Evolutionary conservation across 108 stramenopile species (phyloP), one percentile per base, ranked within the genome.

Genomic region (Fistulifera solaris): DNA sequence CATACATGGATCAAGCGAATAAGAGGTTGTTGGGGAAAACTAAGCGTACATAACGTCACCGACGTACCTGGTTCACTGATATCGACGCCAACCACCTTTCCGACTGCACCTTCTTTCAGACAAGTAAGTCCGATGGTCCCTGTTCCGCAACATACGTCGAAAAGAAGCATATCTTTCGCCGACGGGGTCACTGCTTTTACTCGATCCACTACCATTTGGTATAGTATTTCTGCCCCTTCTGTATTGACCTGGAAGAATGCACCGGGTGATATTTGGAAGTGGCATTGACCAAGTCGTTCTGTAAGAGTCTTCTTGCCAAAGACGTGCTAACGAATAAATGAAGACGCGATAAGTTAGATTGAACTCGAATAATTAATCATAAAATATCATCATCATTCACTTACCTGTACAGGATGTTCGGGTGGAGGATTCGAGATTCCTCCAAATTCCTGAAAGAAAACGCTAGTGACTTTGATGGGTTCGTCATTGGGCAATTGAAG

Each of bases 221-320:
- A 96, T 7, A 96, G 75, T 13, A 76, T 59, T 50, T 94, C 93
- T 0, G 94, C 92, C 25, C 86, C 83, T 27, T 61, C 67, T 3
- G 93, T 93, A 40, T 92, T 96, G 0, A 92, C 91, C 64, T 97
- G 96, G 63, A 97, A 97, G 74, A 97, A 97, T 13, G 96, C 93
- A 23, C 80, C 78, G 1, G 93, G 90, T 19, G 85, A 87, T n/a
- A 97, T 87, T 60, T 80, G 81, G 61, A 94, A 97, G 12, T 61
- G 75, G 54, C 86, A 83, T 27, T 80, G 77, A 13, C 84, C 70
- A 12, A 96, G 66, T 39, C 52, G 58, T 52, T 96, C 93, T 50
- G 71, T 60, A 19, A 96, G 40, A 19, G 19, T 61, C 52, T 65
- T 71, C 53, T 82, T 59, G 17, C 96, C 96, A 62, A 67, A 91